Conservation (phyloP, 1,284 basidiomycete species). For the Chiua sp. region DNA sequence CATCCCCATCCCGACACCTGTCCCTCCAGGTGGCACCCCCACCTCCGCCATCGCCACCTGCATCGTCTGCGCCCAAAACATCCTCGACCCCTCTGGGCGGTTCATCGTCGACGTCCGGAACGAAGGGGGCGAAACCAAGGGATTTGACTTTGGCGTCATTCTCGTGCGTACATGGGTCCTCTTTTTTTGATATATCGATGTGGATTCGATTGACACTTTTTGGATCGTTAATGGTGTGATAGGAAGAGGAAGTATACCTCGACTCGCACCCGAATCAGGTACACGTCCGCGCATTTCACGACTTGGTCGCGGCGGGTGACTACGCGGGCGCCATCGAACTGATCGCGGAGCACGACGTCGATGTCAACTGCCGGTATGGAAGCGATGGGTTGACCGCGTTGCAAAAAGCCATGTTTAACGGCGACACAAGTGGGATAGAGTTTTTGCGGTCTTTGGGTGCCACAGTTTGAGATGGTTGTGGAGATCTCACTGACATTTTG, state of each 20-base stretch:
- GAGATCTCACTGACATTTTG: no score
- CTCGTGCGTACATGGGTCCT: constrained; percentile 28
- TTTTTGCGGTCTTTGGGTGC: constrained; percentile 30
- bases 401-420: constrained; percentile 27
- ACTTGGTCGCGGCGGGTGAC: constrained; percentile 29
- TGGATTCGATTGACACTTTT: no score
- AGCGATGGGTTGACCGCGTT: constrained; percentile 23
- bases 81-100: constrained; percentile 17
- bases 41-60: constrained; percentile 9
- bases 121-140: constrained; percentile 27
- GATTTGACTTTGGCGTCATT: constrained; percentile 33
- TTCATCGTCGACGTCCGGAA: constrained; percentile 32
- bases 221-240: no score
- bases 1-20: not conserved
- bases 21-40: not conserved
- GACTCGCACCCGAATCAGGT: constrained; percentile 23
- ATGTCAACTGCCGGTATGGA: constrained; percentile 27
- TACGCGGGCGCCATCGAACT: constrained; percentile 19
- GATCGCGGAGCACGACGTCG: constrained; percentile 24
- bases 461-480: constrained; percentile 1
- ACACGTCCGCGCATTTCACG: constrained; percentile 28
- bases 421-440: constrained; percentile 21
- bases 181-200: not conserved
- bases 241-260: constrained; percentile 31
- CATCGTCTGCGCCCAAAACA: constrained; percentile 22